Evolutionary conservation across 495 filamentous ascomycete genomes (phyloP).

Genomic region (Aspergillus ellipticus): DNA sequence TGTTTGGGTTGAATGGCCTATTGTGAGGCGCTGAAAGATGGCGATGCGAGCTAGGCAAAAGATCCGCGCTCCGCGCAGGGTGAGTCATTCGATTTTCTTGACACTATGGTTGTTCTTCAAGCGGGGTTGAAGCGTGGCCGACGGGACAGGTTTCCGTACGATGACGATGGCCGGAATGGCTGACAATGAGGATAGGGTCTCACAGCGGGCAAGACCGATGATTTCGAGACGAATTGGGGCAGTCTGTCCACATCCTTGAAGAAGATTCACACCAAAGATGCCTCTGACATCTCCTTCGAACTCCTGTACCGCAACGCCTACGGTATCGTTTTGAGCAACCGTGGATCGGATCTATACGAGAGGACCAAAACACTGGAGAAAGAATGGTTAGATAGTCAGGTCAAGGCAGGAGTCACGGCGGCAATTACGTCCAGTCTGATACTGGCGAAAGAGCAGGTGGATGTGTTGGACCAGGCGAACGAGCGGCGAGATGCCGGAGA

Average conservation of each 20-base stretch:
- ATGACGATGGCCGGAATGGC: not conserved
- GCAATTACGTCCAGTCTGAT: slow-evolving; percentile 60
- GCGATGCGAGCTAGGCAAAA: slow-evolving; percentile 62
- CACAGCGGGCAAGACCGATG: slow-evolving; percentile 50
- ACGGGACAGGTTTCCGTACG: not conserved
- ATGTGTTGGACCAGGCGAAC: slow-evolving; percentile 53
- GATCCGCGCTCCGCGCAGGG: slow-evolving; percentile 69
- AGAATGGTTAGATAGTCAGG: slow-evolving; percentile 67
- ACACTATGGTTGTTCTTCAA: not conserved
- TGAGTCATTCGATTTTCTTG: slow-evolving; percentile 36
- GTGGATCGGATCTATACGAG: slow-evolving; percentile 80
- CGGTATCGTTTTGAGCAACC: slow-evolving; percentile 84
- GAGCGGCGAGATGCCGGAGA: slow-evolving; percentile 80
- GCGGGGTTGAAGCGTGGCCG: not conserved
- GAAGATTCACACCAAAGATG: slow-evolving; percentile 91
- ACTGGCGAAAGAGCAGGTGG: slow-evolving; percentile 38
- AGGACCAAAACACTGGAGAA: slow-evolving; percentile 75
- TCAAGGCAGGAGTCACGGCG: slow-evolving; percentile 59
- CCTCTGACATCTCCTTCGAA: slow-evolving; percentile 87
- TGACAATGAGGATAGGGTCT: slow-evolving; percentile 46
- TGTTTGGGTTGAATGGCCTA: slow-evolving; percentile 13
- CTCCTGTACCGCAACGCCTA: slow-evolving; percentile 95
- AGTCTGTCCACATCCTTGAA: slow-evolving; percentile 66
- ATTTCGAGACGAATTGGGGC: slow-evolving; percentile 81
- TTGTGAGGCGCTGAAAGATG: slow-evolving; percentile 40